phyloP scores from a whole-genome alignment of 1,284 basidiomycete genomes.

The Mycosarcoma maydis region DNA sequence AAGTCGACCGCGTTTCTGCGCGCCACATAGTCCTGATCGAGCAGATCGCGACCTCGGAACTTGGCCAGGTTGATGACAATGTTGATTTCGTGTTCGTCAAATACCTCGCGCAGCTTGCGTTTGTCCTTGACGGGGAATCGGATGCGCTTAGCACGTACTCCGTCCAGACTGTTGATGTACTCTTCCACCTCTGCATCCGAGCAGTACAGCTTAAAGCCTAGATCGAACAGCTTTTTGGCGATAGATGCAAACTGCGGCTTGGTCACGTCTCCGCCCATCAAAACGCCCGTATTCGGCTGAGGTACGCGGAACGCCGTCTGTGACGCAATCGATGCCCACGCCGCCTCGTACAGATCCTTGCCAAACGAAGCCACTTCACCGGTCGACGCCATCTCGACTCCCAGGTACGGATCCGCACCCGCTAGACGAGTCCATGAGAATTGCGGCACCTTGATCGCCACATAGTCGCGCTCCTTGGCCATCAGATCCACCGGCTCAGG shows the following conservation, averaged over 20 bases:
- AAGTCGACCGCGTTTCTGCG: conserved; percentile 69
- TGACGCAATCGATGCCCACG: conserved; percentile 89
- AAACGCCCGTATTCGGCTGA: conserved; percentile 78
- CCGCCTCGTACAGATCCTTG: conserved; percentile 91
- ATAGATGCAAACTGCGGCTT: conserved; percentile 83
- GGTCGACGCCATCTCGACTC: conserved; percentile 98
- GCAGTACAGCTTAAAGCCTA: conserved; percentile 93
- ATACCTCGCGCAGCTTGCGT: conserved; percentile 83
- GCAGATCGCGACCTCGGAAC: conserved; percentile 78
- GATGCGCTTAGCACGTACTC: conserved; percentile 78
- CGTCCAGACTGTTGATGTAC: conserved; percentile 75
- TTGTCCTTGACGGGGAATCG: conserved; percentile 98
- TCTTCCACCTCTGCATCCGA: conserved; percentile 82
- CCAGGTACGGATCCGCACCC: conserved; percentile 95
- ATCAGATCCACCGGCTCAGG: conserved; percentile 94
- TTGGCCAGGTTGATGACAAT: conserved; percentile 93
- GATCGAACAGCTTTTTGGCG: conserved; percentile 72
- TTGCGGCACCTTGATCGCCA: conserved; percentile 96
- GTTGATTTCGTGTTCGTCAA: conserved; percentile 92
- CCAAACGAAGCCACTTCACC: conserved; percentile 99
- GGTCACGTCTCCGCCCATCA: conserved; percentile 84
- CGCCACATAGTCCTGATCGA: conserved; percentile 97
- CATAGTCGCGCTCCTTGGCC: conserved; percentile 88
- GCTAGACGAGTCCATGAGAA: conserved; percentile 96
- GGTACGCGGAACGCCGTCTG: conserved; percentile 92